Evolutionary conservation across 306 rosid species (phyloP), one percentile per base, ranked within the genome.

Genomic region (Acmispon strigosus): DNA sequence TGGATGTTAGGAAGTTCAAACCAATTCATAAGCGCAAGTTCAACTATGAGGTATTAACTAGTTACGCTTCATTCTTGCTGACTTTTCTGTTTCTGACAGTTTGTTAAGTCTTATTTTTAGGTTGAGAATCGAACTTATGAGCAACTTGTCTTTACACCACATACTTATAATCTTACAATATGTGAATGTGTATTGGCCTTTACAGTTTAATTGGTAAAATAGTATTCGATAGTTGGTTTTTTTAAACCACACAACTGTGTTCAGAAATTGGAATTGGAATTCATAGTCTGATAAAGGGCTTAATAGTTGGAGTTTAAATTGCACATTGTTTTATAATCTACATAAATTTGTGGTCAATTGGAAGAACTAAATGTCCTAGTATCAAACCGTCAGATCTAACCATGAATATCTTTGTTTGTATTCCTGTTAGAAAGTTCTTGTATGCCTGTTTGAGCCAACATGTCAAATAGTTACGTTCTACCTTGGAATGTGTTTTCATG

Each of bases 1-100:
- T 90, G 72, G 98, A 94, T 86, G 98, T 90, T 66, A 87, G 98
- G 78, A 94, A 89, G 74, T 94, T 94, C 78, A 90, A 90, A 81
- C 90, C 98, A 65, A 81, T 94, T 68, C 98, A 94, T 54, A 88
- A 81, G 78, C 92, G 98, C 81, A 94, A 90, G 85, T 90, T 90
- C 86, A 84, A 73, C 77, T 94, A 94, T 29, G 98, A 90, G 98
- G 98, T 94, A 87, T 56, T 56, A 11, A 15, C 64, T 57, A 20
- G 55, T 70, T 24, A 7, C 64, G 37, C 70, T 39, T 60, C 65
- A 55, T 50, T 71, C 68, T 49, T 53, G 56, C 3, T 53, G 43
- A 58, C 3, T 42, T 5, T 11, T 72, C 32, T 39, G n/a, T 74
- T 51, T 74, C 62, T 54, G 62, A 19, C 63, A 61, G 48, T 37